Base-by-base conservation (phyloP, 164 flowering plant genomes). In the Berberis vulgaris region DNA sequence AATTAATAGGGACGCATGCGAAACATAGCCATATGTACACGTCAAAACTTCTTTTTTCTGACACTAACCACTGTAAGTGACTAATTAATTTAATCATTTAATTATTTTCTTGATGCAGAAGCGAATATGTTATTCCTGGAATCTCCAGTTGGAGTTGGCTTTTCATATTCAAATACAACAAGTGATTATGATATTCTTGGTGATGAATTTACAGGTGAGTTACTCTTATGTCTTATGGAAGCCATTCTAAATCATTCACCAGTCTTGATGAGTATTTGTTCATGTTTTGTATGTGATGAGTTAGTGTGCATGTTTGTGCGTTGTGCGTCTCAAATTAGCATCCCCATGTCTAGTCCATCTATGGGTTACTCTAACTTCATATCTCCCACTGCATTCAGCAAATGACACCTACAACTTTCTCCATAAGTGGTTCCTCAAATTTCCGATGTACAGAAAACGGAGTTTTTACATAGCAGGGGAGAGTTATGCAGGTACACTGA, bases 81-180 rank as follows among this genome's bases (percentile, higher is more conserved):
- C 26, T 26, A 26, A 26, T 26, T 26, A 26, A 26, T 26, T 26
- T 26, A 26, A 26, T 26, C n/a, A n/a, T n/a, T 57, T 6, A 8
- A 2, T 13, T n/a, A 54, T 53, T 64, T 64, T 46, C 67, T 65
- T 73, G 71, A 63, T 75, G 85, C 91, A 90, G 95, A 81, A 62
- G 96, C 97, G 77, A 93, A 93, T 62, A 80, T 89, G 81, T 63
- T 93, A 64, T 89, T 90, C 79, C 61, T 90, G 71, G 97, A 93
- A 75, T 92, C 96, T 50, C 96, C 98, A 1, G 75, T 82, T 67
- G 98, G 96, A 8, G 98, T 92, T 73, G 96, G 98, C 60, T 92
- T 84, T 82, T 86, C 88, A 4, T 85, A 89, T 74, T 83, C 97
- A 61, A 88, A 90, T 47, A 85, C 89, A 61, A 77, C 84, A 41